Evolutionary conservation across 1,284 basidiomycete genomes (phyloP).

Genomic region (Vanrija sp.): DNA sequence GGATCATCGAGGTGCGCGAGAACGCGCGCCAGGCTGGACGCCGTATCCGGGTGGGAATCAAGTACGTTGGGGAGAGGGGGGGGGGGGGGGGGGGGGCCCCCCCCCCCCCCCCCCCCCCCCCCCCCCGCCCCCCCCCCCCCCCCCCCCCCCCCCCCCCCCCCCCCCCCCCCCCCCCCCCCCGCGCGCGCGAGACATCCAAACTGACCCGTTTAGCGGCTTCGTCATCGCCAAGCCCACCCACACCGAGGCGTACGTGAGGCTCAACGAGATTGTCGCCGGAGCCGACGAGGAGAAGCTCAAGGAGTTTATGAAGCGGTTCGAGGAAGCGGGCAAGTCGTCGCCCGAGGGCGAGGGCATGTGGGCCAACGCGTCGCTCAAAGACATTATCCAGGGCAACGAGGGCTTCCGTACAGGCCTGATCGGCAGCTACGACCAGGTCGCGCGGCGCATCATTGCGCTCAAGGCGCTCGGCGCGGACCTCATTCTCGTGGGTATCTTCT

Average conservation of each 20-base stretch:
- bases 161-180: too few relatives aligned
- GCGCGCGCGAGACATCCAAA: too few relatives aligned
- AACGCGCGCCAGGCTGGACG: not conserved
- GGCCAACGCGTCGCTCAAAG: constrained; percentile 6
- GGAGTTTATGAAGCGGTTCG: constrained; percentile 6
- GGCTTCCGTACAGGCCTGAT: constrained; percentile 15
- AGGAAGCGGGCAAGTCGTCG: constrained; percentile 7
- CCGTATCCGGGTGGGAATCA: not conserved
- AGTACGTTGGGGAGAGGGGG: constrained; percentile 3
- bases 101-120: too few relatives aligned
- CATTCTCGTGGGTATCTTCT: not conserved
- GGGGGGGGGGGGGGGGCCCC: too few relatives aligned
- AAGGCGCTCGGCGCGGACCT: constrained; percentile 13
- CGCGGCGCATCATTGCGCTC: constrained; percentile 13
- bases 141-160: too few relatives aligned
- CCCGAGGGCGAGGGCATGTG: constrained; percentile 15
- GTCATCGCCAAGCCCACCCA: constrained; percentile 12
- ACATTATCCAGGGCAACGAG: constrained; percentile 16
- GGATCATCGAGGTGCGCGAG: constrained; percentile 3
- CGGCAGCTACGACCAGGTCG: constrained; percentile 10
- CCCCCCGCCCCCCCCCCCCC: too few relatives aligned
- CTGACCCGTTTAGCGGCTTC: constrained; percentile 11
- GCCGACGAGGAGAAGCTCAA: constrained; percentile 6
- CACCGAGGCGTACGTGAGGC: constrained; percentile 5
- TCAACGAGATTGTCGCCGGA: constrained; percentile 7